Evolutionary conservation across 78 protist species (phyloP), one percentile per base, ranked within the genome.

Genomic region (Dictyostelium capitatum): DNA sequence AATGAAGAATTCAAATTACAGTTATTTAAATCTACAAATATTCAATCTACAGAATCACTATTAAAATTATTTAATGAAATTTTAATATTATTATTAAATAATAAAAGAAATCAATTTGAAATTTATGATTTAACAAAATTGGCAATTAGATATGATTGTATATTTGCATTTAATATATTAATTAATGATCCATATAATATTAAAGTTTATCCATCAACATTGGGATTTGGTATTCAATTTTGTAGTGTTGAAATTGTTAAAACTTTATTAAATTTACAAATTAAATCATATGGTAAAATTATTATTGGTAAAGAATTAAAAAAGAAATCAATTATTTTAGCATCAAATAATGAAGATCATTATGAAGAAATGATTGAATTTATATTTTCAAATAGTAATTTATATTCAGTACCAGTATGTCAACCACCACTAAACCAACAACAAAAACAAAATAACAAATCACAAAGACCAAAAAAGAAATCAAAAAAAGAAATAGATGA

Each of bases 171-270:
- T 12, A 62, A 62, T 62, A 62, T 62, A 62, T 62, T 62, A 62
- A 25, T 62, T 11, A 62, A 62, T 62, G 70, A 62, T 4, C 32
- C 70, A 23, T 62, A 23, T 4, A 25, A 30, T 25, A 62, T 62
- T 10, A 25, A 62, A 25, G 70, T 62, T 62, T 62, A 62, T 62
- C 70, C 70, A 62, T 62, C 70, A 62, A 62, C 70, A 62, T 62
- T 62, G 14, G 12, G 1, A 25, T 11, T 25, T 25, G 70, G 43
- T 6, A 62, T 62, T 25, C n/a, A 62, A 11, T 25, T 25, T 62
- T 62, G 70, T 62, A 30, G 28, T 11, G 43, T 32, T 1, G 8
- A 62, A 25, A 37, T 2, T 37, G 43, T 37, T 37, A 37, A 37
- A 37, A 37, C 43, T 3, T 37, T 37, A 37, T 3, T 37, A 37